These are phyloP conservation scores for Tricholoma furcatifolium DNA, from an alignment of 768 basidiomycete genomes.

Conservation along the genomic window DNA sequence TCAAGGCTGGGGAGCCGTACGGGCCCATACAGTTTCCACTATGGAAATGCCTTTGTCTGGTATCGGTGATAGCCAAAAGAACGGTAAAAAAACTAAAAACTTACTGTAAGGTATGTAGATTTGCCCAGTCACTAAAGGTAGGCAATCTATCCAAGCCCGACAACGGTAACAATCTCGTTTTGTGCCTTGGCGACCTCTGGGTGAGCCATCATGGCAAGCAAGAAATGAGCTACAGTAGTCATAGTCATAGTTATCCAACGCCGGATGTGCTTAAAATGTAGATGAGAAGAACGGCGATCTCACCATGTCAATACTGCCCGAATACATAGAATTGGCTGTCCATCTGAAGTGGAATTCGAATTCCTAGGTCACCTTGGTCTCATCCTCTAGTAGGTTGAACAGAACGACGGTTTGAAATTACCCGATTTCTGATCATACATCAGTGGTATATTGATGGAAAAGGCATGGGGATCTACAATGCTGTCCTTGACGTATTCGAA, in stretches of 20 bases:
- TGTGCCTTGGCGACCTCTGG: constrained; percentile 61
- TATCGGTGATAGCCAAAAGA: neutral
- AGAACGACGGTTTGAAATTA: constrained; percentile 38
- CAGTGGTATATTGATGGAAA: constrained; percentile 7
- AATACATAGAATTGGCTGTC: constrained; percentile 85
- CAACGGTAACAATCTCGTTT: constrained; percentile 60
- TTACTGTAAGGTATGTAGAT: constrained; percentile 56
- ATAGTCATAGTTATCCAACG: constrained; percentile 37
- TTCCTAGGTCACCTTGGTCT: constrained; percentile 33
- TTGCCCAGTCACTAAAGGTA: constrained; percentile 50
- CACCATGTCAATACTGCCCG: constrained; percentile 65
- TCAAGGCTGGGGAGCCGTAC: too few relatives aligned
- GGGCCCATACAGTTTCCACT: constrained; percentile 55
- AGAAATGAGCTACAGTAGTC: constrained; percentile 54
- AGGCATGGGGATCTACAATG: constrained; percentile 41
- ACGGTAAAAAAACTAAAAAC: too few relatives aligned
- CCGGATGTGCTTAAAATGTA: neutral
- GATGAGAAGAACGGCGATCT: constrained; percentile 7
- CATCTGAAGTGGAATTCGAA: constrained; percentile 73
- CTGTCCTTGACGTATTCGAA: constrained; percentile 56
- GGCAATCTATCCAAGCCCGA: constrained; percentile 60
- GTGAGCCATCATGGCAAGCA: constrained; percentile 65
- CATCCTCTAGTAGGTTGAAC: constrained; percentile 57
- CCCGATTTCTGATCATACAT: constrained; percentile 36
- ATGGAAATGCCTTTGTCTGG: neutral